Evolutionary conservation across 495 filamentous ascomycete genomes (phyloP).

Genomic region (Bathelium albidoporum): DNA sequence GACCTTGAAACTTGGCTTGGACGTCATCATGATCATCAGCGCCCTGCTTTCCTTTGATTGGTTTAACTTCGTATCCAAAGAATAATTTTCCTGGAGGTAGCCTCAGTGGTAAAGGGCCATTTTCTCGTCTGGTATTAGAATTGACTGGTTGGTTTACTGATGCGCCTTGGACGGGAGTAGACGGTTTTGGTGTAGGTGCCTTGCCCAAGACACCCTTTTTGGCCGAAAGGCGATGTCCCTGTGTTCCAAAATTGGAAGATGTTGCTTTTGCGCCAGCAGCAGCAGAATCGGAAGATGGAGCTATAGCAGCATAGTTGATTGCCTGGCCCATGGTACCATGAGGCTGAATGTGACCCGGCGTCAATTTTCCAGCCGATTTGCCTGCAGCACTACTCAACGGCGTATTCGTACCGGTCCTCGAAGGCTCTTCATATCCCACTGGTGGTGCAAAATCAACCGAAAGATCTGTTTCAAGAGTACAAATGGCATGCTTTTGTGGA

Average conservation of each 20-base stretch:
- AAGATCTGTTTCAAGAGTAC: slow-evolving; percentile 88
- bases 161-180: slow-evolving; percentile 64
- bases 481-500: slow-evolving; percentile 65
- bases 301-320: slow-evolving; percentile 94
- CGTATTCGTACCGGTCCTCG: slow-evolving; percentile 44
- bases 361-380: slow-evolving; percentile 47
- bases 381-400: slow-evolving; percentile 55
- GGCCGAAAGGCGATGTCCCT: slow-evolving; percentile 65
- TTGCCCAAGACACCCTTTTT: slow-evolving; percentile 62
- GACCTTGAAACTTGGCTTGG: slow-evolving; percentile 66
- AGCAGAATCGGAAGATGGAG: slow-evolving; percentile 58
- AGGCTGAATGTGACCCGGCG: slow-evolving; percentile 51
- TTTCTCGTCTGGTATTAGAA: slow-evolving; percentile 30
- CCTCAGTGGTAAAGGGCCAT: slow-evolving; percentile 79
- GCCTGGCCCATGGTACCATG: slow-evolving; percentile 92
- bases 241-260: slow-evolving; percentile 65
- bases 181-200: slow-evolving; percentile 65
- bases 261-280: slow-evolving; percentile 50
- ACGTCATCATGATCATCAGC: slow-evolving; percentile 52
- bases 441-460: slow-evolving; percentile 92
- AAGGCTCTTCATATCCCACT: slow-evolving; percentile 81
- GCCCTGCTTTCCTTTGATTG: slow-evolving; percentile 69
- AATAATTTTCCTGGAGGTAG: slow-evolving; percentile 84
- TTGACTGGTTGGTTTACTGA: slow-evolving; percentile 45
- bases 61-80: slow-evolving; percentile 88